These are phyloP conservation scores for Passalora sequoiae DNA, from an alignment of 2,329 filamentous ascomycete species.

Conservation along the genomic window DNA sequence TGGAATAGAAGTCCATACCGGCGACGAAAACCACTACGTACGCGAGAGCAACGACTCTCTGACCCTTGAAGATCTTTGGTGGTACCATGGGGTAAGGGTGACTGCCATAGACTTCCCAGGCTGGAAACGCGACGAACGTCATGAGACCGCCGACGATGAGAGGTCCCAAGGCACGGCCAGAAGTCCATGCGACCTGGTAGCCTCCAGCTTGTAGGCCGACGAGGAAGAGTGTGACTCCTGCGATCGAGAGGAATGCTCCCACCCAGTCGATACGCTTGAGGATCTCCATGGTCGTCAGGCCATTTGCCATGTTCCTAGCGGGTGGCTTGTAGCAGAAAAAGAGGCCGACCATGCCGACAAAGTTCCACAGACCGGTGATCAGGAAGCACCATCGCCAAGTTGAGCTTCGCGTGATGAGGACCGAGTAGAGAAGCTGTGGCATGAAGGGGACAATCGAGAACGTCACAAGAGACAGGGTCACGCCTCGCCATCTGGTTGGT, in stretches of 20 bases:
- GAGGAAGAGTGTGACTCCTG: conserved; percentile 48
- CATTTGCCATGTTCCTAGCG: conserved; percentile 37
- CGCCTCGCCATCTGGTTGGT: conserved; percentile 20
- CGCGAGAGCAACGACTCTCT: conserved; percentile 31
- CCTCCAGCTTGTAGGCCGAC: conserved; percentile 35
- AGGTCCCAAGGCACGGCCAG: conserved; percentile 25
- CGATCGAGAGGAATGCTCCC: conserved; percentile 47
- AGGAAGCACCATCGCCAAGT: conserved; percentile 53
- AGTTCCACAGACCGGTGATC: conserved; percentile 50
- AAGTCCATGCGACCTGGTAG: conserved; percentile 23
- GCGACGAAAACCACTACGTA: conserved; percentile 34
- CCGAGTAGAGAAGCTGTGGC: conserved; percentile 57
- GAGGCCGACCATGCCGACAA: conserved; percentile 48
- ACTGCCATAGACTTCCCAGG: conserved; percentile 26
- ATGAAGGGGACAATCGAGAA: conserved; percentile 59
- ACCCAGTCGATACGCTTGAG: conserved; percentile 46
- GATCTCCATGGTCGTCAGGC: conserved; percentile 38
- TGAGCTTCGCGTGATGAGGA: conserved; percentile 47
- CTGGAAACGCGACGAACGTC: conserved; percentile 26
- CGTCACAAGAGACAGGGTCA: conserved; percentile 41
- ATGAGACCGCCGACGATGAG: conserved; percentile 26
- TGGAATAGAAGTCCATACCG: conserved; percentile 34
- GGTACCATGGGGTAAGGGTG: conserved; percentile 31
- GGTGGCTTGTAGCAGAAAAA: conserved; percentile 52
- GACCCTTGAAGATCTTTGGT: conserved; percentile 25